Evolutionary conservation across 2,329 filamentous ascomycete genomes (phyloP), one percentile per base, ranked within the genome.

Genomic region (Fusarium algeriense): DNA sequence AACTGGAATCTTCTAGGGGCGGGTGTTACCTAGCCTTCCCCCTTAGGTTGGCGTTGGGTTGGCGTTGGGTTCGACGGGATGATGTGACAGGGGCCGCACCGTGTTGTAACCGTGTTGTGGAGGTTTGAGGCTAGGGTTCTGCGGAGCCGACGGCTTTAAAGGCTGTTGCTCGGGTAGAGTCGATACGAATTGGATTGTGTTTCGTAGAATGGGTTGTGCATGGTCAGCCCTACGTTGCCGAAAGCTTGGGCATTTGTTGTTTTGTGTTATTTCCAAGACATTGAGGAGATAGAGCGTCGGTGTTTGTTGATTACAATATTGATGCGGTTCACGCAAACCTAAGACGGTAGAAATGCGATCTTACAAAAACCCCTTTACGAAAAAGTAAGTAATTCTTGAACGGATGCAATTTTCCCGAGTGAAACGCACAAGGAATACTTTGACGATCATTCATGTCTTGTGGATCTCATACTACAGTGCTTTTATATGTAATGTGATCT

Each of bases 1-100:
- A 23, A 45, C 38, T 55, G 52, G 52, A 55, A 55, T n/a, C 38
- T 46, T 55, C 52, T 55, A 55, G 52, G 52, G 52, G 28, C 52
- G 52, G 52, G 38, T 55, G 38, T 23, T 46, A 26, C 52, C 38
- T 55, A 30, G 50, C 50, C 28, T 23, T 34, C n/a, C 52, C 52
- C 38, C 52, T 20, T 34, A 13, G 23, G 28, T 5, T 30, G 10
- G 20, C 20, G 20, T 23, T 23, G 20, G 30, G 30, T 30, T 30
- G 30, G 3, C 23, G 23, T 23, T 23, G 23, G 30, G 30, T 30
- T 30, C 30, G 30, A 30, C 30, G 52, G 52, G 38, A 46, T 55
- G 38, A 55, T 19, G 38, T 45, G 38, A 55, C 38, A 45, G 28
- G 52, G 38, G 38, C 37, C 12, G 28, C 15, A 52, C 48, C 26